Evolutionary conservation across 1,284 basidiomycete species (phyloP).

Genomic region (Sporisorium sorghi): DNA sequence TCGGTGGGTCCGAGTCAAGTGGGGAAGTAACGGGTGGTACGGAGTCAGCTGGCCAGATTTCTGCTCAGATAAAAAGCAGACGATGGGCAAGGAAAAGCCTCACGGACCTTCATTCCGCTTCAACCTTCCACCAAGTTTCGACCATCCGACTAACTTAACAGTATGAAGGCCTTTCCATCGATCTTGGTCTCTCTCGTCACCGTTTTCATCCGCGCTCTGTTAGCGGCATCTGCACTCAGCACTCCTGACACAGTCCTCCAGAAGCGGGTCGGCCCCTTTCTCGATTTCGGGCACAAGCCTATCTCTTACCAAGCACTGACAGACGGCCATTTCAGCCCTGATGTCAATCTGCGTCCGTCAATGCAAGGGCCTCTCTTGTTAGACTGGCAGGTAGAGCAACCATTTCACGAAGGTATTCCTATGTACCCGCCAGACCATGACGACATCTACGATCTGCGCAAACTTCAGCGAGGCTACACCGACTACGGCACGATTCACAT

Average conservation of each 20-base stretch:
- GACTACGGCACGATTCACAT: conserved; percentile 11
- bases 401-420: not conserved
- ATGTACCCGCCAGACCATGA: conserved; percentile 3
- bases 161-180: not conserved
- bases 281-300: too few species aligned
- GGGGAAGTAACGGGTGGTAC: too few species aligned
- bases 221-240: not conserved
- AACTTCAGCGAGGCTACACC: conserved; percentile 15
- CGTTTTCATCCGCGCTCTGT: not conserved
- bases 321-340: not conserved
- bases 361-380: too few species aligned
- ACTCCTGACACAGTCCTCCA: not conserved
- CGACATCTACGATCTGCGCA: conserved; percentile 2
- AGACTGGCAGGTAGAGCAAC: too few species aligned
- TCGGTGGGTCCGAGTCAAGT: not conserved
- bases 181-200: not conserved
- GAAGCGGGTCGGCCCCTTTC: not conserved
- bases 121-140: not conserved
- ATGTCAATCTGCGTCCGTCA: not conserved
- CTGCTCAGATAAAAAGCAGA: not conserved
- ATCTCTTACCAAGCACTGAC: not conserved
- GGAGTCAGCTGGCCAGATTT: not conserved
- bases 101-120: not conserved
- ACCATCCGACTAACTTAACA: not conserved
- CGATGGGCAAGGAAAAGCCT: not conserved